These are phyloP conservation scores for Penicillium oxalicum DNA, from an alignment of 2,329 filamentous ascomycete species.

Conservation along the genomic window DNA sequence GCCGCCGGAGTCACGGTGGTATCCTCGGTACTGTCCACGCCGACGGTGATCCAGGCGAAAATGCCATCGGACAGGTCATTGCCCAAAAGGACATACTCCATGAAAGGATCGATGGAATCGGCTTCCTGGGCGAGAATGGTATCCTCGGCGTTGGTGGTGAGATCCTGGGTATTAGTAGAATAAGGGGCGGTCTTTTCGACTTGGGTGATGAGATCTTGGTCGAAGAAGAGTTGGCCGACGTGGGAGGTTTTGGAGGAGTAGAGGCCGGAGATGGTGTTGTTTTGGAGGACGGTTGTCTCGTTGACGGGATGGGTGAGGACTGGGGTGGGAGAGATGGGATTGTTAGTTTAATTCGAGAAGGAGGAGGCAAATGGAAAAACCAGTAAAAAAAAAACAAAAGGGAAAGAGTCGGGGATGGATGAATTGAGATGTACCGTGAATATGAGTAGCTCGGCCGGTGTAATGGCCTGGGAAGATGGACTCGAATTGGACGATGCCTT, in stretches of 20 bases:
- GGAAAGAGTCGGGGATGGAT: neutral
- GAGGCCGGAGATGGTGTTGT: slow-evolving; percentile 48
- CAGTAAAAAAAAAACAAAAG: neutral
- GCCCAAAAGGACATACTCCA: slow-evolving; percentile 54
- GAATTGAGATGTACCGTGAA: slow-evolving; percentile 22
- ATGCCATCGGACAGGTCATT: slow-evolving; percentile 48
- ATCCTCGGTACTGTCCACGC: slow-evolving; percentile 41
- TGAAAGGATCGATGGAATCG: slow-evolving; percentile 51
- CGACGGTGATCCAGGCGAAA: slow-evolving; percentile 51
- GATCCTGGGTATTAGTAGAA: slow-evolving; percentile 40
- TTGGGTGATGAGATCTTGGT: slow-evolving; percentile 50
- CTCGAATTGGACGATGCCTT: slow-evolving; percentile 41
- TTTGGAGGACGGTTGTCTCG: slow-evolving; percentile 36
- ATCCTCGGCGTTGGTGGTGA: slow-evolving; percentile 51
- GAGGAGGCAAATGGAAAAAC: no score
- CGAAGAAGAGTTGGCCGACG: slow-evolving; percentile 60
- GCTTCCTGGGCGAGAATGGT: slow-evolving; percentile 45
- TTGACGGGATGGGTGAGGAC: slow-evolving; percentile 30
- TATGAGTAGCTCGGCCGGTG: slow-evolving; percentile 33
- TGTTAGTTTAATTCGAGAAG: neutral
- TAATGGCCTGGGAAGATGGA: slow-evolving; percentile 46
- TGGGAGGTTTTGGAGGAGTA: slow-evolving; percentile 46
- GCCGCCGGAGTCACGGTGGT: slow-evolving; percentile 24
- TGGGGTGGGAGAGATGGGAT: neutral
- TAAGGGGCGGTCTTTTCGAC: slow-evolving; percentile 49